Base-by-base conservation (phyloP, 176 grass and related monocot species). In the Typha latifolia region DNA sequence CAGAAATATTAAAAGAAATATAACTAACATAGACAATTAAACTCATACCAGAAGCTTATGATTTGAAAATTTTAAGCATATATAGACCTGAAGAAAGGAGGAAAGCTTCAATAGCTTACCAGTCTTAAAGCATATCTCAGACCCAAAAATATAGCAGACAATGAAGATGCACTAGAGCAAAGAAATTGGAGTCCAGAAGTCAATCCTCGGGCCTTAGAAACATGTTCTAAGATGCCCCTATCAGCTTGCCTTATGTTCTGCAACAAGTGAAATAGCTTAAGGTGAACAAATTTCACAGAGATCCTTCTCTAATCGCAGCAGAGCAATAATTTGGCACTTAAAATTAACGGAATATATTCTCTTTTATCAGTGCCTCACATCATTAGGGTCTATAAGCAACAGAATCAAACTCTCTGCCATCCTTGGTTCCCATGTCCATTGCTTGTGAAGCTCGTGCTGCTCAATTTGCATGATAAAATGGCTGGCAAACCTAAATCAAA, bases 391-490 rank as follows among this genome's bases (percentile, higher is more conserved):
- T 78, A 92, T 74, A 70, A 97, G 83, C 24, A 74, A 51, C 56
- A 97, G 82, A 74, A 97, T 77, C 83, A 97, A 89, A 76, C 93
- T 89, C 75, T 97, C 93, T 57, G 83, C 75, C 93, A 97, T 97
- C 77, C 76, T 84, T 57, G 88, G 81, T 73, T 83, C 81, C 93
- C 93, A 97, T 62, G 56, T 78, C 93, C 93, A 97, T 74, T 92
- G 93, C 76, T 84, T 97, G 64, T 89, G 88, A 77, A 97, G 85
- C 61, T 80, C 85, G 20, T 49, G 26, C 72, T 75, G 76, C 80
- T 92, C 88, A 67, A 92, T 61, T 86, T 97, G 85, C 71, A 79
- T 85, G 73, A 97, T 75, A 75, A 86, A 76, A 74, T 92, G 85
- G 56, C 79, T 68, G 20, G 83, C 67, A 69, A 91, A 82, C 74